These are phyloP conservation scores for Kalanchoe fedtschenkoi DNA, from an alignment of 164 flowering plant species.

Conservation along the genomic window DNA sequence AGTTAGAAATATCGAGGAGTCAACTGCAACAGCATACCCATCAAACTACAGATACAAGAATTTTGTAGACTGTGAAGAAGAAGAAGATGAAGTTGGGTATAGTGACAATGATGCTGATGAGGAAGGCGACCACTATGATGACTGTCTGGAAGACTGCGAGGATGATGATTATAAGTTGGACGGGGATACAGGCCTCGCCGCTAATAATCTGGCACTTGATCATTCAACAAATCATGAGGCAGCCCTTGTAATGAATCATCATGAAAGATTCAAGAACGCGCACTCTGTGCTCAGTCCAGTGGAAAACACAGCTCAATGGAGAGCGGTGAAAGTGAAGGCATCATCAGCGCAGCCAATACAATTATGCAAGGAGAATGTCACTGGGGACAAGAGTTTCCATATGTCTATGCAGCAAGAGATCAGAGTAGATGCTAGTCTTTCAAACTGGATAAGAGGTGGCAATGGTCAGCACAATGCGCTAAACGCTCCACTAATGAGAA, in stretches of 20 bases:
- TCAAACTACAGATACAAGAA: conserved; percentile 30
- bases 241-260: conserved; percentile 4
- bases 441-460: conserved; percentile 28
- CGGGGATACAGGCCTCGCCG: neutral
- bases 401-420: conserved; percentile 17
- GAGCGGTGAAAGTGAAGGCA: conserved; percentile 26
- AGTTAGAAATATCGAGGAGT: neutral
- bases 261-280: conserved; percentile 10
- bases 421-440: conserved; percentile 48
- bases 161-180: conserved; percentile 6
- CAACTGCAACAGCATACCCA: conserved; percentile 6
- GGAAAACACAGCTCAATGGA: conserved; percentile 42
- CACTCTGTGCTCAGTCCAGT: conserved; percentile 35
- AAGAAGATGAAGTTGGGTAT: conserved; percentile 16
- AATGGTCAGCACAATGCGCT: conserved; percentile 3
- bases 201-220: neutral
- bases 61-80: conserved; percentile 24
- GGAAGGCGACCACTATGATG: conserved; percentile 8
- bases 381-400: neutral
- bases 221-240: neutral
- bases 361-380: conserved; percentile 6
- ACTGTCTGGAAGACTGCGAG: neutral
- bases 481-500: neutral
- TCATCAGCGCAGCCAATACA: neutral
- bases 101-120: conserved; percentile 10